Evolutionary conservation across 129 eudicot genomes (phyloP).

Genomic region (Arctium minus): DNA sequence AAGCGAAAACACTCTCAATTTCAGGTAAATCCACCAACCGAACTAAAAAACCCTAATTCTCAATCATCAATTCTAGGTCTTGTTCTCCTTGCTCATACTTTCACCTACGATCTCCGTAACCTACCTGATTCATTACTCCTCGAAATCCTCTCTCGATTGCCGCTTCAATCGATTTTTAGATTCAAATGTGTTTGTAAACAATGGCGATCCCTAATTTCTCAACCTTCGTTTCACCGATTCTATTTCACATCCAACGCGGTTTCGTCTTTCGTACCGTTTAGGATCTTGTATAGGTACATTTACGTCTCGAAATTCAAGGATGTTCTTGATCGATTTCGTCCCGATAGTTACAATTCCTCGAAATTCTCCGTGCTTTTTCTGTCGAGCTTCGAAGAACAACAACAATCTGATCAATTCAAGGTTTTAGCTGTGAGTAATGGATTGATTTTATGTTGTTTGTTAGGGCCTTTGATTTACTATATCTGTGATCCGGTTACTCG

Average conservation of each 20-base stretch:
- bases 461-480: slow-evolving; percentile 47
- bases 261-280: slow-evolving; percentile 3
- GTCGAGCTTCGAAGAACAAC: slow-evolving; percentile 52
- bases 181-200: slow-evolving; percentile 48
- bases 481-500: slow-evolving; percentile 56
- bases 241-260: slow-evolving; percentile 7
- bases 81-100: slow-evolving; percentile 19
- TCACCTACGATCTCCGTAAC: slow-evolving; percentile 30
- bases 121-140: slow-evolving; percentile 38
- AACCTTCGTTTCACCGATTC: slow-evolving; percentile 33
- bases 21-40: slow-evolving; percentile 14
- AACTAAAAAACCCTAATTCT: slow-evolving; percentile 10
- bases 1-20: slow-evolving; percentile 20
- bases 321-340: slow-evolving; percentile 41
- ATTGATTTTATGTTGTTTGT: slow-evolving; percentile 41
- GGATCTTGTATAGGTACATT: slow-evolving; percentile 43
- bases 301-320: slow-evolving; percentile 41
- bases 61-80: slow-evolving; percentile 23
- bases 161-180: slow-evolving; percentile 38
- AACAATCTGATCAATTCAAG: slow-evolving; percentile 48
- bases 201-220: slow-evolving; percentile 41
- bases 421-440: slow-evolving; percentile 46
- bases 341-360: slow-evolving; percentile 34
- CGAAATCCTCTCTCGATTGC: slow-evolving; percentile 41
- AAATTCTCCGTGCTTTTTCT: slow-evolving; percentile 42